These are phyloP conservation scores for Lyophyllum atratum DNA, from an alignment of 768 basidiomycete genomes.

Conservation along the genomic window DNA sequence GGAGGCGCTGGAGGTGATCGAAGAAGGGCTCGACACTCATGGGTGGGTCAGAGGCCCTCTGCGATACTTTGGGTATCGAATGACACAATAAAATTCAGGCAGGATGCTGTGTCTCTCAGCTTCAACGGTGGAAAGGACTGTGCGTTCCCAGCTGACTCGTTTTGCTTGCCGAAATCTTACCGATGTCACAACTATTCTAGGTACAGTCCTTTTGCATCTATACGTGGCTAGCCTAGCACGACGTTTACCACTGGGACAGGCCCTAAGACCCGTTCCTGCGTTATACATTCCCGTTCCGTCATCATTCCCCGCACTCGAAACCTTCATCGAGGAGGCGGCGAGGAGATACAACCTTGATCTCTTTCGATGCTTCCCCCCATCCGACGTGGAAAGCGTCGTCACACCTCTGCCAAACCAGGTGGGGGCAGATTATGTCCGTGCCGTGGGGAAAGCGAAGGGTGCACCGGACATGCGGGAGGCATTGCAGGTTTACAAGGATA, in stretches of 20 bases:
- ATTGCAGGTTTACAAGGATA: constrained; percentile 67
- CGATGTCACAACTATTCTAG: constrained; percentile 39
- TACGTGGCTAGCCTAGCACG: constrained; percentile 73
- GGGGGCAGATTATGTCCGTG: constrained; percentile 25
- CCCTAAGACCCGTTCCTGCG: constrained; percentile 53
- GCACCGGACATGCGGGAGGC: constrained; percentile 79
- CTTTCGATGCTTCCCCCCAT: constrained; percentile 52
- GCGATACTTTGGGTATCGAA: constrained; percentile 14
- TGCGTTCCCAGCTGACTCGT: constrained; percentile 38
- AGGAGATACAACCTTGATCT: constrained; percentile 75
- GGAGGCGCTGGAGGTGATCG: constrained; percentile 83
- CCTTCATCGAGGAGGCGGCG: constrained; percentile 71
- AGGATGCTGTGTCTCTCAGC: constrained; percentile 78
- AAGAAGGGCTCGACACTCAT: constrained; percentile 71
- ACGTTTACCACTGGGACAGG: constrained; percentile 31
- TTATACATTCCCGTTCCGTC: constrained; percentile 91
- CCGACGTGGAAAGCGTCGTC: constrained; percentile 49
- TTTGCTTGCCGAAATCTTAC: constrained; percentile 1
- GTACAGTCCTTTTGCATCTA: constrained; percentile 93
- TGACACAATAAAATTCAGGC: constrained; percentile 41
- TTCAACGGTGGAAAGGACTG: constrained; percentile 99
- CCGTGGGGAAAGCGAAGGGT: constrained; percentile 57
- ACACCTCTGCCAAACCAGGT: constrained; percentile 31
- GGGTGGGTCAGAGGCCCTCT: constrained; percentile 60
- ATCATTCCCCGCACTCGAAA: constrained; percentile 82